Evolutionary conservation across 2,329 filamentous ascomycete genomes (phyloP).

Genomic region (Epichloe baconii): DNA sequence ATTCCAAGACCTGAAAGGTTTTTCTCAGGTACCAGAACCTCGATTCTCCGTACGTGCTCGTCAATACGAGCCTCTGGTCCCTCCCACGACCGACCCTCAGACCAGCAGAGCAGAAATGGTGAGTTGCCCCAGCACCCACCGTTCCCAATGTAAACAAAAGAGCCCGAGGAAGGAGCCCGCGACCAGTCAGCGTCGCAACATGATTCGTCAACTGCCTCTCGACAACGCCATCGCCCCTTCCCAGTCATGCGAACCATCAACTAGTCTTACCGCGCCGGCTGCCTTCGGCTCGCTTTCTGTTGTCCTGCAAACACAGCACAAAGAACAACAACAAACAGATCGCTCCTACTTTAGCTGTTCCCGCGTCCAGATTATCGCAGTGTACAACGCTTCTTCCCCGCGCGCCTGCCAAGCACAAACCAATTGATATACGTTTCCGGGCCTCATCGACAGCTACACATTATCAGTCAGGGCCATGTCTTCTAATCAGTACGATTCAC

Average conservation of each 20-base stretch:
- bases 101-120: constrained; percentile 4
- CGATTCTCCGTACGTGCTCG: not conserved
- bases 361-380: not conserved
- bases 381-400: not conserved
- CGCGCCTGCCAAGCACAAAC: not conserved
- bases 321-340: not conserved
- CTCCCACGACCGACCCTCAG: not conserved
- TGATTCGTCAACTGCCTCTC: constrained; percentile 4
- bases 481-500: constrained; percentile 40
- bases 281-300: not conserved
- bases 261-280: not conserved
- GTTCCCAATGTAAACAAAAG: constrained; percentile 6
- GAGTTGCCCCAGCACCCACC: constrained; percentile 7
- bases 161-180: constrained; percentile 4
- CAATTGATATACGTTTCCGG: not conserved
- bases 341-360: not conserved
- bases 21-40: not conserved
- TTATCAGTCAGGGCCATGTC: constrained; percentile 21
- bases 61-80: not conserved
- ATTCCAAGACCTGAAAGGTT: not conserved
- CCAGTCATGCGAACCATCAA: not conserved
- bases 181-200: constrained; percentile 1
- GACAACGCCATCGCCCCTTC: not conserved
- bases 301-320: not conserved
- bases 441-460: not conserved